Evolutionary conservation across 2,329 filamentous ascomycete species (phyloP).

Genomic region (Zymoseptoria tritici): DNA sequence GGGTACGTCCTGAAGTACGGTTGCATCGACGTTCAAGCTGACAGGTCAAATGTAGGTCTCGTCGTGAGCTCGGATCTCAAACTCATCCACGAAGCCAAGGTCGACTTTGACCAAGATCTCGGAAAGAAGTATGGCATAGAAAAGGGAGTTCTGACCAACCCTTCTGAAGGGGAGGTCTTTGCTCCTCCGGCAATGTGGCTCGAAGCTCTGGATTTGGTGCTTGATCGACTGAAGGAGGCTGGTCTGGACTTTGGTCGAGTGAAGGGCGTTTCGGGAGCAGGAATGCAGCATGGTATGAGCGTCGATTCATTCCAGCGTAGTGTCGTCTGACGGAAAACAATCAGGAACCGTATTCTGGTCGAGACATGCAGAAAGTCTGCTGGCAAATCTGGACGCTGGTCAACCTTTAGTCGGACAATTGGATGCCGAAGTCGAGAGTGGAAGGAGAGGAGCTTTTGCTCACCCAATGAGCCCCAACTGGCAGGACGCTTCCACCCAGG

Average conservation of each 20-base stretch:
- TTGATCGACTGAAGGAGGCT: slow-evolving; percentile 61
- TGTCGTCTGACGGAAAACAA: neutral
- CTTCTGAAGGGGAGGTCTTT: slow-evolving; percentile 78
- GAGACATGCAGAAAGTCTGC: slow-evolving; percentile 55
- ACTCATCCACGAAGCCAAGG: slow-evolving; percentile 76
- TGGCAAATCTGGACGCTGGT: slow-evolving; percentile 53
- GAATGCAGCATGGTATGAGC: slow-evolving; percentile 76
- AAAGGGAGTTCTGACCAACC: slow-evolving; percentile 82
- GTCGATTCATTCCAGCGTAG: neutral
- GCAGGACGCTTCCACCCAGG: slow-evolving; percentile 94
- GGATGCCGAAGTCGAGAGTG: slow-evolving; percentile 22
- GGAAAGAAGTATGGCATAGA: slow-evolving; percentile 54
- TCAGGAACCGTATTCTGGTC: slow-evolving; percentile 78
- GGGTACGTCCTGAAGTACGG: slow-evolving; percentile 66
- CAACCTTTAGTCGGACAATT: slow-evolving; percentile 67
- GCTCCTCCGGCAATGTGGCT: slow-evolving; percentile 92
- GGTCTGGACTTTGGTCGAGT: slow-evolving; percentile 68
- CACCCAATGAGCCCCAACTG: slow-evolving; percentile 90
- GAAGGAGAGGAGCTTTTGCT: slow-evolving; percentile 56
- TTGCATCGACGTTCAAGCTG: slow-evolving; percentile 40
- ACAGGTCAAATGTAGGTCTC: slow-evolving; percentile 45
- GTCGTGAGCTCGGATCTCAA: slow-evolving; percentile 77
- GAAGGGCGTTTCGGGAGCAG: slow-evolving; percentile 78
- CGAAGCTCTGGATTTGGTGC: slow-evolving; percentile 80
- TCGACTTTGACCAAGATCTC: slow-evolving; percentile 91